Evolutionary conservation across 1,139 yeast species (phyloP).

Genomic region (Hanseniaspora sp.): DNA sequence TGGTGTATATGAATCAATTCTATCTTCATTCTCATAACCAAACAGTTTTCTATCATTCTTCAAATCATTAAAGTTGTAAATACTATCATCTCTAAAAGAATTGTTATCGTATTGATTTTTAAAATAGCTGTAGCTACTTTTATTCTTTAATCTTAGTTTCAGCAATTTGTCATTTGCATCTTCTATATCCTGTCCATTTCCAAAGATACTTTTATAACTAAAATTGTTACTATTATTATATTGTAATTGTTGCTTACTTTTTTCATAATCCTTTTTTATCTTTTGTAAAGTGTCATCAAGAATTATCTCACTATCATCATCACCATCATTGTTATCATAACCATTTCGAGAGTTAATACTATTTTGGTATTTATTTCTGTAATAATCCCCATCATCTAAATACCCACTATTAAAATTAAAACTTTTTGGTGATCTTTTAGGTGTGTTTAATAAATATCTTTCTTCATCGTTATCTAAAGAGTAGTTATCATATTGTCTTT

Average conservation of each 20-base stretch:
- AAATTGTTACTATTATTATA: background rate
- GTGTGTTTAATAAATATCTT: background rate
- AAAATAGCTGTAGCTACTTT: background rate
- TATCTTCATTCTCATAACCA: background rate
- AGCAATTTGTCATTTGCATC: background rate
- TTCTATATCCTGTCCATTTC: background rate
- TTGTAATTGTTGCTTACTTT: background rate
- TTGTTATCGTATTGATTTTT: background rate
- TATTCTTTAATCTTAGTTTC: background rate
- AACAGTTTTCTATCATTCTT: background rate
- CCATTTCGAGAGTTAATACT: background rate
- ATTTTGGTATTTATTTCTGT: background rate
- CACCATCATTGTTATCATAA: background rate
- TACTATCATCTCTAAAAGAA: slow-evolving; percentile 8
- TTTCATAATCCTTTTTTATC: slow-evolving; percentile 10
- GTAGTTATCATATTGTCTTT: background rate
- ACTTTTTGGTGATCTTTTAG: background rate
- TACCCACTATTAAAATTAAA: background rate
- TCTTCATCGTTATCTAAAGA: slow-evolving; percentile 1
- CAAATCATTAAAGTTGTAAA: slow-evolving; percentile 5
- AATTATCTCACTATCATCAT: background rate
- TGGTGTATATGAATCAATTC: background rate
- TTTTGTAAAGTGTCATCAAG: slow-evolving; percentile 6
- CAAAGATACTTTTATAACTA: slow-evolving; percentile 6
- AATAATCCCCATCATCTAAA: background rate